These are phyloP conservation scores for Stromatinia cepivora DNA, from an alignment of 2,329 filamentous ascomycete genomes.

Conservation along the genomic window DNA sequence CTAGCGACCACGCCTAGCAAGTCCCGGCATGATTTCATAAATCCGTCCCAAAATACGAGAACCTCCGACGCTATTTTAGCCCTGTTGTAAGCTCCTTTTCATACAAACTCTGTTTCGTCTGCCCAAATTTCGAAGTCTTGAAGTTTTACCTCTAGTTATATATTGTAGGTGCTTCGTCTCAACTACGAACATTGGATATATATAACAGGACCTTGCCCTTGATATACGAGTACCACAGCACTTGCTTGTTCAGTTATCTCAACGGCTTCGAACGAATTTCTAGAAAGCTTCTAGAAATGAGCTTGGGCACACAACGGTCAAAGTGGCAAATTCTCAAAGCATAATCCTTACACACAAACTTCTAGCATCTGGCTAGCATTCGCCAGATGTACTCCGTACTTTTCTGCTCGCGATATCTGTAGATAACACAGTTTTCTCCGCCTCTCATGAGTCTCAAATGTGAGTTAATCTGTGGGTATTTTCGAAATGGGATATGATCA, in stretches of 20 bases:
- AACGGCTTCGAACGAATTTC: background rate
- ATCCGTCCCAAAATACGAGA: background rate
- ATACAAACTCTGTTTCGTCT: background rate
- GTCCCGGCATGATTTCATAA: background rate
- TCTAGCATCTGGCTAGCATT: background rate
- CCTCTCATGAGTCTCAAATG: background rate
- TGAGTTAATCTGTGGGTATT: background rate
- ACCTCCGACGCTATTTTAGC: background rate
- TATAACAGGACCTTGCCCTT: slow-evolving; percentile 6
- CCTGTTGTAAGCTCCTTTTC: background rate
- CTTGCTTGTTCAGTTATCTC: background rate
- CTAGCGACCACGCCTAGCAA: background rate
- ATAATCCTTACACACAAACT: background rate
- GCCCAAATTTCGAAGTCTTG: background rate
- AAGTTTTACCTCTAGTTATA: background rate
- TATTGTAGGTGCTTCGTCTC: background rate
- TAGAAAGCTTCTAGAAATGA: slow-evolving; percentile 9
- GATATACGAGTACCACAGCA: background rate
- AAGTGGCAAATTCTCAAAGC: background rate
- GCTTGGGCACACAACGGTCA: background rate
- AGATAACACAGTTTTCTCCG: background rate
- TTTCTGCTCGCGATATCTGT: no score
- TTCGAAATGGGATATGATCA: slow-evolving; percentile 12
- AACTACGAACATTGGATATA: background rate
- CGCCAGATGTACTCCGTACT: background rate